These are phyloP conservation scores for Sarocladium kiliense DNA, from an alignment of 2,329 filamentous ascomycete species.

Conservation along the genomic window DNA sequence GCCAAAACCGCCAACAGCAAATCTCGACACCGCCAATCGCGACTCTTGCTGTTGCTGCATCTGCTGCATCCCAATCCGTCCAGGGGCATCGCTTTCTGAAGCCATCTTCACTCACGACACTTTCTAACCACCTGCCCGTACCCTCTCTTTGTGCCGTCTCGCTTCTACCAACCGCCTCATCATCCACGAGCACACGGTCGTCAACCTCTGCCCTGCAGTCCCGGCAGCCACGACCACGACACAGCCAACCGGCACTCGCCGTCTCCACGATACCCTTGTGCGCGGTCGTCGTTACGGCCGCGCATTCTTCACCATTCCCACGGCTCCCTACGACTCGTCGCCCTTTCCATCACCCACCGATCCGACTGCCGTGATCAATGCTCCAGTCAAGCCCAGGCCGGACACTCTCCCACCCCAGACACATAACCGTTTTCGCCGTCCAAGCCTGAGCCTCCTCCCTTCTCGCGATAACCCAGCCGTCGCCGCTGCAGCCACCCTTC, in stretches of 20 bases:
- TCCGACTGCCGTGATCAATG: conserved; percentile 17
- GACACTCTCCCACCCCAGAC: conserved; percentile 20
- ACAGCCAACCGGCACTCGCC: neutral
- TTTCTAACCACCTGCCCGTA: neutral
- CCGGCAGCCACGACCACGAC: neutral
- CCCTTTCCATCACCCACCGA: conserved; percentile 1
- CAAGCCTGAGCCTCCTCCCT: conserved; percentile 2
- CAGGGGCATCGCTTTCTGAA: neutral
- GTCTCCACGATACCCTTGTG: conserved; percentile 2
- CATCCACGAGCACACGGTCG: neutral
- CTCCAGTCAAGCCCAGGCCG: conserved; percentile 21
- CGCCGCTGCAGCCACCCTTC: conserved; percentile 16
- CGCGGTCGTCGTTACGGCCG: conserved; percentile 12
- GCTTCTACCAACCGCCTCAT: neutral
- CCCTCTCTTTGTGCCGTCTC: neutral
- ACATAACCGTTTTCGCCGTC: neutral
- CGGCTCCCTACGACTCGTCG: conserved; percentile 13
- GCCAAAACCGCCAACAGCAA: neutral
- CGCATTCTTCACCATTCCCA: conserved; percentile 9
- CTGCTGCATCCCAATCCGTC: neutral
- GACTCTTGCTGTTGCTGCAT: neutral
- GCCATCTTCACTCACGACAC: neutral
- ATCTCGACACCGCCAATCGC: neutral
- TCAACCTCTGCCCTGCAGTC: neutral
- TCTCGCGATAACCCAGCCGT: conserved; percentile 12